phyloP scores from a whole-genome alignment of 2,329 filamentous ascomycete species.

The Orbilia blumenaviensis region DNA sequence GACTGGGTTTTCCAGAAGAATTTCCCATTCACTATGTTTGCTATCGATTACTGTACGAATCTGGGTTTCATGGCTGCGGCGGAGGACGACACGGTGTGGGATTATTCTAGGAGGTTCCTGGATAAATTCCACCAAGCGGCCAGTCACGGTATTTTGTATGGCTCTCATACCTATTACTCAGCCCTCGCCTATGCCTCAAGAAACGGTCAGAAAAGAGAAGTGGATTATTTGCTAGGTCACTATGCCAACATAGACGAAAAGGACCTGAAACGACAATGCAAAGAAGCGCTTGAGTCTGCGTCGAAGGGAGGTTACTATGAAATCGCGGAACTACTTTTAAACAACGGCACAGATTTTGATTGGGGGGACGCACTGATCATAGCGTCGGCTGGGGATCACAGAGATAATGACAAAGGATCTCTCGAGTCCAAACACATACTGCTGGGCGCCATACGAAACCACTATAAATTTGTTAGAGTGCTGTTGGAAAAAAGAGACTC shows the following conservation, averaged over 20 bases:
- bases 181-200: background rate
- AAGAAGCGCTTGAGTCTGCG: no score
- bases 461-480: no score
- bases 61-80: constrained; percentile 49
- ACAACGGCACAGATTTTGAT: background rate
- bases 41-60: constrained; percentile 55
- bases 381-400: background rate
- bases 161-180: no score
- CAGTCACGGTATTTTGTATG: no score
- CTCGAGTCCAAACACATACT: no score
- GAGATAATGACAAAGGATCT: no score
- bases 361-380: no score
- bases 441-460: no score
- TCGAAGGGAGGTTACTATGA: background rate
- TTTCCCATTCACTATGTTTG: constrained; percentile 55
- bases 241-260: background rate
- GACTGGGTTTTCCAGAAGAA: background rate
- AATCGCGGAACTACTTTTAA: background rate
- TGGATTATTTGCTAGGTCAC: background rate
- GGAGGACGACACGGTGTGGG: constrained; percentile 19
- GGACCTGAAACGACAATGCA: background rate
- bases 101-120: background rate
- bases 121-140: no score
- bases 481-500: no score
- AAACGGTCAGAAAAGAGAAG: background rate